Evolutionary conservation across 179 eudicot genomes (phyloP), one percentile per base, ranked within the genome.

Genomic region (Silene coronaria): DNA sequence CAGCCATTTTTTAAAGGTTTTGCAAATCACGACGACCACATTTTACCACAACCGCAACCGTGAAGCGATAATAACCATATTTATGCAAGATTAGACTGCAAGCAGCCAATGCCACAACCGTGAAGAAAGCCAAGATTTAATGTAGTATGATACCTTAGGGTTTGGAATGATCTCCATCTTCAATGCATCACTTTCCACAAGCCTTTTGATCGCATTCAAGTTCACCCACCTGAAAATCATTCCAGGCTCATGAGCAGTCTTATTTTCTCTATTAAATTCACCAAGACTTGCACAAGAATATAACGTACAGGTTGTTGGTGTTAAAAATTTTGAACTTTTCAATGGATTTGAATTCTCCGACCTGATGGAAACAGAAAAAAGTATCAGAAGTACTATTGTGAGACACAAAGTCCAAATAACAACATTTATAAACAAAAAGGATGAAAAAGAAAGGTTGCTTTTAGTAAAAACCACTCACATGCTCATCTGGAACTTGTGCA

Each of bases 131-230:
- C 12, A 45, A 11, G 59, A 53, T 53, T 51, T 14, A 53, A 46
- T 19, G 5, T n/a, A 34, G 68, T 26, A 42, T 42, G 63, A 46
- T 86, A 92, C 99, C 96, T 93, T 96, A 73, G 99, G 99, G 89
- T 96, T 93, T 73, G 99, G 99, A 82, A 96, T 96, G 64, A 96
- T 96, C 88, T 96, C 99, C 98, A 96, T 93, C 86, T 96, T 91
- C 59, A 96, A 88, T 72, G 97, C 91, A 82, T 88, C 87, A 36
- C 86, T 93, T 89, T 93, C 87, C 42, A 96, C 99, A 74, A 93
- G 96, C 82, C 98, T 88, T 76, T 91, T 88, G 67, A 96, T 84
- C 51, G 98, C 99, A 55, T 82, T 79, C 87, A 96, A 81, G 89
- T 91, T 93, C 77, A 91, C 92, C 99, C 99, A 96, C 84, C 99